Base-by-base conservation (phyloP, 2,329 filamentous ascomycete species). In the Botryotinia narcissicola region DNA sequence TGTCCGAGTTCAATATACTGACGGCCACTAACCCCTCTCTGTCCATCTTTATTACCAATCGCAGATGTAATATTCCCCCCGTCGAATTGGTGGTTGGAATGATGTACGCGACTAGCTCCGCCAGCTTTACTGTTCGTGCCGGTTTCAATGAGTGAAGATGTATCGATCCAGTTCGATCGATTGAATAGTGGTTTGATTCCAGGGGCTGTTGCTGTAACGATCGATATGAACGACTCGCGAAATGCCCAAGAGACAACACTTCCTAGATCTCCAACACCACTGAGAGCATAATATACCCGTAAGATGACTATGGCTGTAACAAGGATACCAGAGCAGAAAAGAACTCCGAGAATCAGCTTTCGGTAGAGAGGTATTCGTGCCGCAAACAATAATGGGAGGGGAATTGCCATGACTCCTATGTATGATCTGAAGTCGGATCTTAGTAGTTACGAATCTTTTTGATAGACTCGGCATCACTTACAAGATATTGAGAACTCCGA, bases 401-500 rank as follows among this genome's bases (percentile, higher is more conserved):
- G 61, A 29, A 63, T 63, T 18, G 61, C 61, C 61, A 63, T 63
- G 16, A 63, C 40, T 63, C 61, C 61, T 44, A 63, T 29, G n/a
- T 63, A 42, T 22, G 61, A 63, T 32, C 61, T 63, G 25, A 18
- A 63, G 9, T 44, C 22, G 37, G 9, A n/a, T 42, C 25, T 63
- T 63, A 63, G 60, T 29, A 63, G 37, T 44, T 44, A 63, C 16
- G 22, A 40, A 29, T 63, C n/a, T 20, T 5, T 16, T 10, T 44
- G 25, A 20, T 29, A 42, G 37, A 63, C 5, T 20, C 44, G 25
- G 8, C 14, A 44, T 32, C n/a, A 63, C 61, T 29, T 44, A 63
- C 61, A 63, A 22, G 61, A 63, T 63, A 63, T 63, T 63, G n/a
- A 63, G 40, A 63, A 42, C n/a, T 63, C 61, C 61, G 42, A 63